phyloP scores from a whole-genome alignment of 768 basidiomycete species.

The Hericium alpestre region DNA sequence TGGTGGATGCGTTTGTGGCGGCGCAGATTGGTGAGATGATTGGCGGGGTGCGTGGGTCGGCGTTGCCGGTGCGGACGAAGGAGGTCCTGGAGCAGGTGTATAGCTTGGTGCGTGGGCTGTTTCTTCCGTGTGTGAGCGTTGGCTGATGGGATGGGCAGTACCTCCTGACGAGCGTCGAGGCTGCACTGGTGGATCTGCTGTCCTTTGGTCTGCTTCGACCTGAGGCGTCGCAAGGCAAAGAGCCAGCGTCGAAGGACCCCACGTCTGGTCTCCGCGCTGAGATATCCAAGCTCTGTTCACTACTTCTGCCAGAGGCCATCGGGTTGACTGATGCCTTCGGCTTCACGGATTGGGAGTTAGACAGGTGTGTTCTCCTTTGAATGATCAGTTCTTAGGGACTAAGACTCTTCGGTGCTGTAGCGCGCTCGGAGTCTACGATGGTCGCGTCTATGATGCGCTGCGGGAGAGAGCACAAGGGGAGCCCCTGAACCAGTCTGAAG shows the following conservation, averaged over 20 bases:
- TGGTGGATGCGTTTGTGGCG: slow-evolving; percentile 63
- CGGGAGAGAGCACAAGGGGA: slow-evolving; percentile 49
- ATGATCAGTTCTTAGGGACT: not conserved
- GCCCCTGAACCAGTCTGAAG: slow-evolving; percentile 44
- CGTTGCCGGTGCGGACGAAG: slow-evolving; percentile 12
- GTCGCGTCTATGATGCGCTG: slow-evolving; percentile 58
- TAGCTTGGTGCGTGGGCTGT: slow-evolving; percentile 28
- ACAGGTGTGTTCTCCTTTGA: slow-evolving; percentile 36
- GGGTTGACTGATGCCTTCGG: slow-evolving; percentile 66
- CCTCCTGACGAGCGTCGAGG: slow-evolving; percentile 47
- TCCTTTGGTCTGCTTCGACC: slow-evolving; percentile 36
- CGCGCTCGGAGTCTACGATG: slow-evolving; percentile 52
- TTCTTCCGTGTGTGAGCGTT: not conserved
- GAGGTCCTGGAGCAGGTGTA: slow-evolving; percentile 26
- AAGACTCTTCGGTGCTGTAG: slow-evolving; percentile 22
- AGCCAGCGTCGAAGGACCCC: slow-evolving; percentile 38
- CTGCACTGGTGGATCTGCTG: slow-evolving; percentile 46
- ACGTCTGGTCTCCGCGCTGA: slow-evolving; percentile 38
- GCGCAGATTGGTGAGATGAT: slow-evolving; percentile 42
- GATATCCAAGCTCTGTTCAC: slow-evolving; percentile 37
- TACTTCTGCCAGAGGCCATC: slow-evolving; percentile 52
- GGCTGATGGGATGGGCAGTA: slow-evolving; percentile 30
- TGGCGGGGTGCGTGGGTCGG: slow-evolving; percentile 15
- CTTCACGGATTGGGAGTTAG: slow-evolving; percentile 65
- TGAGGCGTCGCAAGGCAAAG: slow-evolving; percentile 16